A percentile compares a stretch with the other conserved stretches of the same genome.
phyloP scores from a whole-genome alignment of 1,139 yeast genomes.

The Saccharomycopsis crataegensis region DNA sequence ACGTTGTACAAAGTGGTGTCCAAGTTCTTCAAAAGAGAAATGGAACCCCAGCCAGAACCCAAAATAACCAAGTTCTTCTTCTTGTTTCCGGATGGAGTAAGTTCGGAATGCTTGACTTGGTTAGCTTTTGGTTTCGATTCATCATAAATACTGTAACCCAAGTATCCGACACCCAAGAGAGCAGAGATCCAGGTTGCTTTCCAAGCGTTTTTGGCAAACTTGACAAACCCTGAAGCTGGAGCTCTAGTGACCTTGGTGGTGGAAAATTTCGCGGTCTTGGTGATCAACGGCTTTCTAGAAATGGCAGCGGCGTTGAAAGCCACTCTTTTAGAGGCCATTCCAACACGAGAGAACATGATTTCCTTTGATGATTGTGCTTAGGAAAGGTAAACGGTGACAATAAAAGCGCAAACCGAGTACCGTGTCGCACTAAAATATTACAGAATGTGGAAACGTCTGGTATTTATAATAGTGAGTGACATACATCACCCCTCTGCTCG shows the following conservation, averaged over 20 bases:
- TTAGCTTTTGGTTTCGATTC: constrained; percentile 60
- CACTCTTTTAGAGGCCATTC: too few species aligned
- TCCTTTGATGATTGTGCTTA: too few species aligned
- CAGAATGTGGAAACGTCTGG: too few species aligned
- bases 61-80: constrained; percentile 84
- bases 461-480: too few species aligned
- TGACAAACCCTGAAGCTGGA: background rate
- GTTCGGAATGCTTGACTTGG: constrained; percentile 48
- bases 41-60: constrained; percentile 95
- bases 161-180: constrained; percentile 38
- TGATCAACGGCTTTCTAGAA: background rate
- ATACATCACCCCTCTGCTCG: too few species aligned
- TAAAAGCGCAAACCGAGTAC: too few species aligned
- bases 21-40: constrained; percentile 71
- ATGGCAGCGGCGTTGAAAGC: too few species aligned
- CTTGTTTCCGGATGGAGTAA: constrained; percentile 54
- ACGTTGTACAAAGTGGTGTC: constrained; percentile 86
- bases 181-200: constrained; percentile 33
- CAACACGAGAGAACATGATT: too few species aligned
- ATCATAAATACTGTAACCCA: constrained; percentile 49
- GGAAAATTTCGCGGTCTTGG: background rate
- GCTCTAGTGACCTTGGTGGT: background rate
- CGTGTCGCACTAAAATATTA: too few species aligned
- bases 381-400: too few species aligned
- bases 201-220: constrained; percentile 26